Base-by-base conservation (phyloP, 2,329 filamentous ascomycete genomes). In the Cordyceps tenuipes region DNA sequence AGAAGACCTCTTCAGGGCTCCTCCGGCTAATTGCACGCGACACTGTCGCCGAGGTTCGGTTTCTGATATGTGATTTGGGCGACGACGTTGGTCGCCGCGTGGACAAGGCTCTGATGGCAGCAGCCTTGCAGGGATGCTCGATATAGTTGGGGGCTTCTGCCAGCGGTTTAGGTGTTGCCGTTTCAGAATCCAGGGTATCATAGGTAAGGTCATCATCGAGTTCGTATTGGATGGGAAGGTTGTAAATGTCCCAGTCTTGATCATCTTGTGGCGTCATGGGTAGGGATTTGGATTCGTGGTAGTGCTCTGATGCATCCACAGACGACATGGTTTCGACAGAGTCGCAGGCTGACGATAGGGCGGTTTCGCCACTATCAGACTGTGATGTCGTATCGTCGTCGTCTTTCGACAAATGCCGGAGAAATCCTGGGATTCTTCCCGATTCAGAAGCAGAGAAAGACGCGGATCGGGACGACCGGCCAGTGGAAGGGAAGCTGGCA, bases 371-470 rank as follows among this genome's bases (percentile, higher is more conserved):
- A 43, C 76, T 77, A 46, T 77, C 76, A 39, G 73, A 76, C 63
- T 78, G 76, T 15, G 77, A 80, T 43, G 71, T 71, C 59, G 78
- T 77, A 60, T 76, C 75, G 43, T 77, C 75, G 60, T 74, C 71
- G 44, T 74, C 67, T 51, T 72, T 64, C 21, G 68, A 61, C 19
- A 68, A 63, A 51, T 65, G 60, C 65, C 72, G 17, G 54, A 63
- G 61, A 46, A 72, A 65, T 44, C 68, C 70, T 23, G 73, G 62
- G 31, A 77, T 73, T 26, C 23, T 17, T 47, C 29, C 77, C 2
- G 75, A 73, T 63, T 81, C 80, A 0, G 76, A 79, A 55, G 77
- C 79, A 1, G 79, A 82, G 64, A 81, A 81, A 2, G 81, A 83
- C 58, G 79, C 71, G 15, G 77, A 77, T 58, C 79, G 76, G 9